Percentiles rank a stretch among this genome's conserved stretches.
Conservation (phyloP, 495 filamentous ascomycete species). For the Penicillium mononematosum region DNA sequence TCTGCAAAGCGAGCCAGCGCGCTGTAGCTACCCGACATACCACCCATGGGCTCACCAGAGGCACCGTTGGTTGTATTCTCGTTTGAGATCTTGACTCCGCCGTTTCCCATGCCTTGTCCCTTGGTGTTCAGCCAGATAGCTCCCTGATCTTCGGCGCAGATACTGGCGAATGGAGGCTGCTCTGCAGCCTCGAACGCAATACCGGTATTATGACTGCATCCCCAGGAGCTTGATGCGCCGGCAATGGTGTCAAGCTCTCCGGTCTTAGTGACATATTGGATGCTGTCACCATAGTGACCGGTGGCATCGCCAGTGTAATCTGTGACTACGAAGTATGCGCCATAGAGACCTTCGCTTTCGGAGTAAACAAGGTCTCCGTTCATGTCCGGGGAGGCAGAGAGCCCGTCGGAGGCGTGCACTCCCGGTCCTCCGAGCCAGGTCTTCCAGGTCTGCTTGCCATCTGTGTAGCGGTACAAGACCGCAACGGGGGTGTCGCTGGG, state of each 20-base stretch:
- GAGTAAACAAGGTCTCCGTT: conserved; percentile 58
- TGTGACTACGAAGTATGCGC: conserved; percentile 55
- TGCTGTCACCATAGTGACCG: conserved; percentile 55
- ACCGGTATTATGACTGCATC: conserved; percentile 59
- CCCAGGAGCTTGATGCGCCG: conserved; percentile 50
- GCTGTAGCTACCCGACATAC: conserved; percentile 55
- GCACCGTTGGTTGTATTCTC: conserved; percentile 56
- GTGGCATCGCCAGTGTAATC: conserved; percentile 49
- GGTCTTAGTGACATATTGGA: conserved; percentile 48
- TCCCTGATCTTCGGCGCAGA: conserved; percentile 57
- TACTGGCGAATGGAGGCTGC: conserved; percentile 48
- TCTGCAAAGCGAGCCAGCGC: conserved; percentile 46
- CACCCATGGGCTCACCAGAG: conserved; percentile 54
- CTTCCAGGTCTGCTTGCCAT: conserved; percentile 50
- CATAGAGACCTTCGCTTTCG: conserved; percentile 47
- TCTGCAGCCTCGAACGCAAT: conserved; percentile 56
- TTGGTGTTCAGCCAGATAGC: conserved; percentile 59
- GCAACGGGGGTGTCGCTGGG: conserved; percentile 44
- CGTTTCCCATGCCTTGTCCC: conserved; percentile 46
- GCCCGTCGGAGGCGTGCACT: conserved; percentile 42
- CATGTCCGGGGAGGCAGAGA: conserved; percentile 48
- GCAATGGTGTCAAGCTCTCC: conserved; percentile 43
- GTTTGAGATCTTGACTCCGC: conserved; percentile 54
- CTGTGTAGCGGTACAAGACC: conserved; percentile 47
- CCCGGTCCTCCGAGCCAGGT: conserved; percentile 51